Conservation (phyloP, 2,329 filamentous ascomycete genomes). For the Fusarium longipes region DNA sequence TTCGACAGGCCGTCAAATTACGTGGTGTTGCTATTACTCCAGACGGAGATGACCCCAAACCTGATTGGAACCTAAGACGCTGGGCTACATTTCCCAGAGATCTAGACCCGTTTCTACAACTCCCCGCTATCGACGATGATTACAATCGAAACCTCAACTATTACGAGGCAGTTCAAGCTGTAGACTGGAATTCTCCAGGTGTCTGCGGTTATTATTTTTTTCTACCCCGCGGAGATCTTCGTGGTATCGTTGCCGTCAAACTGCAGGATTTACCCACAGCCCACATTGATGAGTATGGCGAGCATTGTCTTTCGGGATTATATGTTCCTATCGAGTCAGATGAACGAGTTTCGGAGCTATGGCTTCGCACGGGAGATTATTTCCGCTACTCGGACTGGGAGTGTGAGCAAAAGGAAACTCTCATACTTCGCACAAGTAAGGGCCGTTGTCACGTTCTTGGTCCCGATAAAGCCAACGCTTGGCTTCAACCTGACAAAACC, state of each 20-base stretch:
- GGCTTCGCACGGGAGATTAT: background rate
- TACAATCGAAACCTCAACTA: fast-evolving
- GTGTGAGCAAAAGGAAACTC: background rate
- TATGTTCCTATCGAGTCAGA: background rate
- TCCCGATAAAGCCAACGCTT: fast-evolving
- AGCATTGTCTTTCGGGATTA: fast-evolving
- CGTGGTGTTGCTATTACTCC: background rate
- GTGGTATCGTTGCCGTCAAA: background rate
- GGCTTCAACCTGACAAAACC: fast-evolving
- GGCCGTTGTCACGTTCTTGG: background rate
- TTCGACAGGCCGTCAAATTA: background rate
- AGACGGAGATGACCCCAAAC: fast-evolving
- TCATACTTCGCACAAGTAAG: background rate
- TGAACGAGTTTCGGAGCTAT: background rate
- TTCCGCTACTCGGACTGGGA: fast-evolving
- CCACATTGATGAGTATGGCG: background rate
- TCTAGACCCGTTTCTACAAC: fast-evolving
- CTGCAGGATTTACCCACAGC: background rate
- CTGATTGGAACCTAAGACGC: background rate
- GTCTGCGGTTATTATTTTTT: background rate
- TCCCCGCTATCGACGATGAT: fast-evolving
- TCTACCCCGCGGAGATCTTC: fast-evolving
- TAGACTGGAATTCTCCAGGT: background rate
- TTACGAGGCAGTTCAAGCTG: background rate
- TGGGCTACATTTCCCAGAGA: background rate